Base-by-base conservation (phyloP, 2,329 filamentous ascomycete species). In the Pestalotiopsis sp. region DNA sequence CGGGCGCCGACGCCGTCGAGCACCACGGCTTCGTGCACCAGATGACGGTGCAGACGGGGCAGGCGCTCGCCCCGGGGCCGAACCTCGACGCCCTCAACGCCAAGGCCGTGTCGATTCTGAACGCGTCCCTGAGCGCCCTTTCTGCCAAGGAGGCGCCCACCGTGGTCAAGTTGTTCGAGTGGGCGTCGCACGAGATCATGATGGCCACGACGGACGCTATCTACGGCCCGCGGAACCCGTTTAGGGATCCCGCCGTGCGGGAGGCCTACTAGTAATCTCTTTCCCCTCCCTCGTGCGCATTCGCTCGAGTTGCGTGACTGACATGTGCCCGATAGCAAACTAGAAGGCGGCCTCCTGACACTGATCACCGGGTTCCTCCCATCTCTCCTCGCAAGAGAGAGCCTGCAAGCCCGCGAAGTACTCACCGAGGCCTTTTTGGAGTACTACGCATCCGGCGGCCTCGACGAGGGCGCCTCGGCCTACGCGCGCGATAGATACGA, bases 231-330 rank as follows among this genome's bases (percentile, higher is more conserved):
- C 52, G 9, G 12, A 67, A 67, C 14, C 65, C 65, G 2, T 67
- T 67, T 9, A 60, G 52, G n/a, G 52, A 65, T n/a, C 23, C 67
- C 6, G 62, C 63, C 25, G 63, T 65, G 25, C 41, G 63, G 4
- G 81, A 79, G 25, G 67, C 79, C 82, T 86, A 36, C 78, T 81
- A 70, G 69, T 68, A 66, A 67, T 63, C 52, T 25, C 52, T 17
- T 23, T 60, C 14, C 41, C 14, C 41, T 14, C 41, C 13, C 41
- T n/a, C 13, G 17, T 17, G 25, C 5, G n/a, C n/a, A 17, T 25
- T 64, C 17, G 20, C 41, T 4, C 6, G 45, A 23, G 17, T 3
- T n/a, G 17, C 6, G 11, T 52, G 25, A 11, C 45, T 52, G 45
- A 52, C 9, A 52, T 7, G 7, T n/a, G 4, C 9, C 39, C 23